Percentiles rank a stretch among this genome's conserved stretches.
These are phyloP conservation scores for Pulveroboletus ravenelii DNA, from an alignment of 768 basidiomycete genomes.

Conservation along the genomic window DNA sequence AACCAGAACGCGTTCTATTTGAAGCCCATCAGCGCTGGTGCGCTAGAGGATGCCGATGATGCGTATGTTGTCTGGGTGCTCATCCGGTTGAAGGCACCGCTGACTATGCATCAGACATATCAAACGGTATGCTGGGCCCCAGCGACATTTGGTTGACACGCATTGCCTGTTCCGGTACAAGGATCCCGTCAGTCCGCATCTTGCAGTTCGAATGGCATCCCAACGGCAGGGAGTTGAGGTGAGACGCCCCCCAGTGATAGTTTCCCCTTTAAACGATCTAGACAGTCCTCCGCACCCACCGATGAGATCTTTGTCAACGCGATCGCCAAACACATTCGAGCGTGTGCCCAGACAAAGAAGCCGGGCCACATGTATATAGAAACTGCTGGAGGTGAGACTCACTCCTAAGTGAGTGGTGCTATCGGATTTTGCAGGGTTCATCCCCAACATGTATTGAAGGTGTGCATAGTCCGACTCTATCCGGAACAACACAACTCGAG, in stretches of 20 bases:
- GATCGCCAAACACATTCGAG: conserved; percentile 57
- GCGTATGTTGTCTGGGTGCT: conserved; percentile 43
- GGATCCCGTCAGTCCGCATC: conserved; percentile 90
- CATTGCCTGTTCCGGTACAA: conserved; percentile 80
- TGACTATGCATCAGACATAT: conserved; percentile 53
- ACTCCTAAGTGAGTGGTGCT: conserved; percentile 9
- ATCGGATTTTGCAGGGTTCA: background rate
- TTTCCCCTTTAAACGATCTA: conserved; percentile 1
- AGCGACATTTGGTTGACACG: conserved; percentile 43
- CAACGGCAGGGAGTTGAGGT: conserved; percentile 31
- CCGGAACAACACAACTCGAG: conserved; percentile 80
- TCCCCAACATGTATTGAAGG: conserved; percentile 42
- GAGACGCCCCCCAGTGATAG: conserved; percentile 1
- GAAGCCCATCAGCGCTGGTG: conserved; percentile 92
- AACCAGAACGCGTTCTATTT: conserved; percentile 58
- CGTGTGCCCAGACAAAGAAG: conserved; percentile 38
- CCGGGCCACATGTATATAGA: conserved; percentile 75
- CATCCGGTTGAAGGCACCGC: background rate
- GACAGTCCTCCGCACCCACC: conserved; percentile 40
- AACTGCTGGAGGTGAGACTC: conserved; percentile 87
- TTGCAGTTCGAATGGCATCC: conserved; percentile 61
- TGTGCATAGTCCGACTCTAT: conserved; percentile 85
- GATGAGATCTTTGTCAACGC: conserved; percentile 64
- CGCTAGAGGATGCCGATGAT: conserved; percentile 77
- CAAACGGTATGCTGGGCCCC: conserved; percentile 43